These are phyloP conservation scores for Immersiporthe knoxdaviesiana DNA, from an alignment of 2,329 filamentous ascomycete species.

Conservation along the genomic window DNA sequence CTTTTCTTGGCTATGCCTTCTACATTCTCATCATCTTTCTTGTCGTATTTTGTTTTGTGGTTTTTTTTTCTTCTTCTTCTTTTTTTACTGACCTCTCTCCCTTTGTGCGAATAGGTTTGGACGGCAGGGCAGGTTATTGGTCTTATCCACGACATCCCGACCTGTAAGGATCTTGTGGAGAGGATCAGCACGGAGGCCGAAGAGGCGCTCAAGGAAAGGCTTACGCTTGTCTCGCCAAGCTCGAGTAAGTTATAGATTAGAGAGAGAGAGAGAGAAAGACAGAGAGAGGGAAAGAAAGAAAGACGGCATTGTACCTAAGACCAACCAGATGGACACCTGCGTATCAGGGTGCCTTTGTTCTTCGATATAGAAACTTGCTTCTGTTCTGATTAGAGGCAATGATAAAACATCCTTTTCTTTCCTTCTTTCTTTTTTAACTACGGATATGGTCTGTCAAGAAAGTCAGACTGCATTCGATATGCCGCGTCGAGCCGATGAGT, in stretches of 20 bases:
- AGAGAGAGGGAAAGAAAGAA: not conserved
- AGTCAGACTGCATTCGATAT: conserved; percentile 32
- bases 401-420: not conserved
- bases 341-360: not conserved
- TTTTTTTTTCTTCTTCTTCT: no score
- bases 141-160: conserved; percentile 81
- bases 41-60: no score
- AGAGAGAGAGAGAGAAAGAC: not conserved
- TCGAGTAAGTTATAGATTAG: conserved; percentile 60
- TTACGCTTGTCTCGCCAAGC: conserved; percentile 54
- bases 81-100: not conserved
- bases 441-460: not conserved
- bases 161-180: conserved; percentile 68
- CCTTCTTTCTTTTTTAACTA: no score
- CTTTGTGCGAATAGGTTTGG: conserved; percentile 71
- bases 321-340: not conserved
- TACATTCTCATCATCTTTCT: not conserved
- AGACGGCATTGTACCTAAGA: not conserved
- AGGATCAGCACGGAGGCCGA: conserved; percentile 80
- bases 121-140: conserved; percentile 96
- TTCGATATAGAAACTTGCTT: not conserved
- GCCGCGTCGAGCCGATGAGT: conserved; percentile 35
- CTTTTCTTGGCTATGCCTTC: not conserved
- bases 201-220: conserved; percentile 63
- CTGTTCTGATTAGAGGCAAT: not conserved